Percentiles rank a stretch among this genome's conserved stretches.
phyloP scores from a whole-genome alignment of 805 yeast species.

The Ogataea thermomethanolica region DNA sequence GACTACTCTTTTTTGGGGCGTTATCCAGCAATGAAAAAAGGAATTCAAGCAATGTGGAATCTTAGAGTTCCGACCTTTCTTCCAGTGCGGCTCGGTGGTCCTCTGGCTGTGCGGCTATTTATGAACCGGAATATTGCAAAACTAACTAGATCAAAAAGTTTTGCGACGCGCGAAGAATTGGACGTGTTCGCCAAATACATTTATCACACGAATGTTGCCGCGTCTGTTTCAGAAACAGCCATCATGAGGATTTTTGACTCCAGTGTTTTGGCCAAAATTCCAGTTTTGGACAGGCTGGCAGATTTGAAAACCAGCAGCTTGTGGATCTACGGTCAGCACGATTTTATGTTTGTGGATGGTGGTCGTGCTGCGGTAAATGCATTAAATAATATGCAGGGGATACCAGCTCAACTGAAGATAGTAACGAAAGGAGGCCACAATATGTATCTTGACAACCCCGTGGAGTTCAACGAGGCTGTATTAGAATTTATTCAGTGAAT shows the following conservation, averaged over 20 bases:
- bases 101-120: conserved; percentile 32
- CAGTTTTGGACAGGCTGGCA: conserved; percentile 56
- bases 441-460: conserved; percentile 62
- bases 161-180: conserved; percentile 26
- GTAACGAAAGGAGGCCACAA: conserved; percentile 72
- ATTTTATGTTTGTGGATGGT: conserved; percentile 69
- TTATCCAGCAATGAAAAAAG: conserved; percentile 38
- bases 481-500: conserved; percentile 34
- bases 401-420: conserved; percentile 32
- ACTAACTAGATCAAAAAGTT: conserved; percentile 27
- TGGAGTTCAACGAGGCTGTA: conserved; percentile 48
- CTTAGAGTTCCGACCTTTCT: conserved; percentile 45
- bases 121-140: conserved; percentile 29
- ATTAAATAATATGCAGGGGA: conserved; percentile 14
- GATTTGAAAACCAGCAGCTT: conserved; percentile 35
- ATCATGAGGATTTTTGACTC: conserved; percentile 51
- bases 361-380: conserved; percentile 43
- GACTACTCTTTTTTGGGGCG: conserved; percentile 46
- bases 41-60: conserved; percentile 37
- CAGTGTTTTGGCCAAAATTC: conserved; percentile 60
- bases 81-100: conserved; percentile 44
- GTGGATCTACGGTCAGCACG: conserved; percentile 64
- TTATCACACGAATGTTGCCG: conserved; percentile 30
- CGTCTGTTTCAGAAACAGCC: conserved; percentile 34
- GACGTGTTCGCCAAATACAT: conserved; percentile 31